Evolutionary conservation across 345 rosid genomes (phyloP).

Genomic region (Aquilaria sinensis): DNA sequence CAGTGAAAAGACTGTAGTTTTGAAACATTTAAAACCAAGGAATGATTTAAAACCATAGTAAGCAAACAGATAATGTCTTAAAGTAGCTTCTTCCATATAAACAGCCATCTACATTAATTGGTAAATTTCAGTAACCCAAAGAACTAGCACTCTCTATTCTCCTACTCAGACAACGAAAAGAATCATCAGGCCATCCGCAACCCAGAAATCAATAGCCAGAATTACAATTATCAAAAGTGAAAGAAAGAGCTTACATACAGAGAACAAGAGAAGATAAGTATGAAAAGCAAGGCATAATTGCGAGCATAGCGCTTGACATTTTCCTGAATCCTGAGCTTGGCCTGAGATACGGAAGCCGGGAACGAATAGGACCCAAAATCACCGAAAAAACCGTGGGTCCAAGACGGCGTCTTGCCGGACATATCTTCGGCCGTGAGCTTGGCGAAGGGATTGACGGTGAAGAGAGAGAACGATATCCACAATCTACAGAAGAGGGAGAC

Average conservation of each 20-base stretch:
- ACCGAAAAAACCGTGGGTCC: constrained; percentile 76
- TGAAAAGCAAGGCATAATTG: constrained; percentile 66
- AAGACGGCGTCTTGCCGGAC: constrained; percentile 62
- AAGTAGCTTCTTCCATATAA: neutral
- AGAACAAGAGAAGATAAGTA: constrained; percentile 82
- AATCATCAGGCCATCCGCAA: neutral
- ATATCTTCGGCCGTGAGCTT: constrained; percentile 83
- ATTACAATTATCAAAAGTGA: neutral
- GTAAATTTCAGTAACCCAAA: neutral
- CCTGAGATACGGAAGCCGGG: constrained; percentile 71
- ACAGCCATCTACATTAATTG: neutral
- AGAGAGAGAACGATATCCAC: constrained; percentile 50
- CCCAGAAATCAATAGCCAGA: neutral
- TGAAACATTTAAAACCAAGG: no score
- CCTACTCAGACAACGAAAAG: neutral
- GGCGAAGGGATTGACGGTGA: constrained; percentile 73
- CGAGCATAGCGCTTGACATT: constrained; percentile 85
- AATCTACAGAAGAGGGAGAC: constrained; percentile 36
- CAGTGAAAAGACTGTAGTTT: no score
- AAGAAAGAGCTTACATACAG: constrained; percentile 35
- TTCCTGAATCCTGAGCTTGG: constrained; percentile 76
- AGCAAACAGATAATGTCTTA: no score
- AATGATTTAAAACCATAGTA: no score
- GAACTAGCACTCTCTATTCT: neutral
- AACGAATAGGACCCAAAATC: constrained; percentile 64